Percentiles rank a stretch among this genome's conserved stretches.
phyloP scores from a whole-genome alignment of 2,329 filamentous ascomycete species.

The Neofusicoccum cordaticola region DNA sequence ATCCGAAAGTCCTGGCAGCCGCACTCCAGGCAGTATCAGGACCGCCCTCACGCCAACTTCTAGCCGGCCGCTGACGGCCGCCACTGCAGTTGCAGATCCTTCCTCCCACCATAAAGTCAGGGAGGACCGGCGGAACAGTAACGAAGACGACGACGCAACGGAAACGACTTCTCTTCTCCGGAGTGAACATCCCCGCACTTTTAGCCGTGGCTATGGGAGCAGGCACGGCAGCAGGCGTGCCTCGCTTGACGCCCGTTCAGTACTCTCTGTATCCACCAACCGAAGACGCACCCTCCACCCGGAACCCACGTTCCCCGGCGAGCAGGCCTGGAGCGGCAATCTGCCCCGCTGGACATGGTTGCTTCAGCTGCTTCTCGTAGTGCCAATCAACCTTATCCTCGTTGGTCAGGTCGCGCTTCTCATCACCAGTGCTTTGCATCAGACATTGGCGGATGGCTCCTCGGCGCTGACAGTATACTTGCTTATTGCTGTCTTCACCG shows the following conservation, averaged over 20 bases:
- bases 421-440: conserved; percentile 67
- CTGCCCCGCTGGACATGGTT: conserved; percentile 86
- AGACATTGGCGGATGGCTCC: conserved; percentile 83
- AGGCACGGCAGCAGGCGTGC: conserved; percentile 46
- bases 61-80: conserved; percentile 31
- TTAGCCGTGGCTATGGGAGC: conserved; percentile 35
- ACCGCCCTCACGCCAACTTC: conserved; percentile 31
- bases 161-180: conserved; percentile 59
- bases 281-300: background rate
- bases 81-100: conserved; percentile 32
- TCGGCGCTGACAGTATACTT: conserved; percentile 70
- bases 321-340: conserved; percentile 81
- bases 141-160: conserved; percentile 43
- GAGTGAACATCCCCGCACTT: conserved; percentile 49
- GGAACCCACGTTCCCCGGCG: conserved; percentile 33
- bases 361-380: conserved; percentile 76
- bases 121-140: conserved; percentile 10
- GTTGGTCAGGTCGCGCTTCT: conserved; percentile 74
- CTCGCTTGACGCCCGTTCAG: conserved; percentile 32
- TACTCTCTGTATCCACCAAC: conserved; percentile 9
- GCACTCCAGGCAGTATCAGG: conserved; percentile 17
- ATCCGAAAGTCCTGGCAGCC: conserved; percentile 19
- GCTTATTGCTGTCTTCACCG: conserved; percentile 63
- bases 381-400: conserved; percentile 73
- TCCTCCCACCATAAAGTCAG: conserved; percentile 15